Percentiles rank a stretch among this genome's conserved stretches.
phyloP scores from a whole-genome alignment of 1,284 basidiomycete species.

The Rhodotorula glutinis region DNA sequence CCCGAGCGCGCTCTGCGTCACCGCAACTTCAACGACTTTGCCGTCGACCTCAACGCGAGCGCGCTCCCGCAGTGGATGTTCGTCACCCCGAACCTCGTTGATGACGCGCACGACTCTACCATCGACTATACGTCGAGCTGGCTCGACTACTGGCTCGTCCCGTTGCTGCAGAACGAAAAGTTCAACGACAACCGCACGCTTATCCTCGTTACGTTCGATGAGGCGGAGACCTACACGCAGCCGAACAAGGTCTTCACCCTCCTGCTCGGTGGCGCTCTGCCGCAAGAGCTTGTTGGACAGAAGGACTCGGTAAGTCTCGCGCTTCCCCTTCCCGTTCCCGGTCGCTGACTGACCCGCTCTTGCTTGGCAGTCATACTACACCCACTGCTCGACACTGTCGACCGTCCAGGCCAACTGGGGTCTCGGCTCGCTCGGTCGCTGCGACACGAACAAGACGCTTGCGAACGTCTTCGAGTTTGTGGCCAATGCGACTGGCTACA shows the following conservation, averaged over 20 bases:
- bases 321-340: too few relatives aligned
- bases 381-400: slow-evolving; percentile 63
- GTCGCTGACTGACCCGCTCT: too few relatives aligned
- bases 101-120: slow-evolving; percentile 61
- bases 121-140: slow-evolving; percentile 55
- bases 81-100: slow-evolving; percentile 63
- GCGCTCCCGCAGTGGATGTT: slow-evolving; percentile 62
- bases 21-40: slow-evolving; percentile 65
- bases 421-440: slow-evolving; percentile 59
- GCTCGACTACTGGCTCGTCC: slow-evolving; percentile 58
- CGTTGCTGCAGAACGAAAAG: slow-evolving; percentile 54
- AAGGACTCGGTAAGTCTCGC: slow-evolving; percentile 48
- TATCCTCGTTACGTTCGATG: slow-evolving; percentile 60
- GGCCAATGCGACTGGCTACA: slow-evolving; percentile 47
- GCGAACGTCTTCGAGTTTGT: slow-evolving; percentile 57
- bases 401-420: slow-evolving; percentile 66
- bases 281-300: slow-evolving; percentile 52
- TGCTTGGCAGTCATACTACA: slow-evolving; percentile 54
- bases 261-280: slow-evolving; percentile 59
- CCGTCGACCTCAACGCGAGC: slow-evolving; percentile 56
- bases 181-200: slow-evolving; percentile 59
- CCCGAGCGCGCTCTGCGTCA: slow-evolving; percentile 54
- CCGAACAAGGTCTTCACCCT: slow-evolving; percentile 55
- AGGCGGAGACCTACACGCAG: slow-evolving; percentile 52
- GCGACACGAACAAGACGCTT: slow-evolving; percentile 55